phyloP scores from a whole-genome alignment of 176 grass and related monocot species.

The Oryza meridionalis region DNA sequence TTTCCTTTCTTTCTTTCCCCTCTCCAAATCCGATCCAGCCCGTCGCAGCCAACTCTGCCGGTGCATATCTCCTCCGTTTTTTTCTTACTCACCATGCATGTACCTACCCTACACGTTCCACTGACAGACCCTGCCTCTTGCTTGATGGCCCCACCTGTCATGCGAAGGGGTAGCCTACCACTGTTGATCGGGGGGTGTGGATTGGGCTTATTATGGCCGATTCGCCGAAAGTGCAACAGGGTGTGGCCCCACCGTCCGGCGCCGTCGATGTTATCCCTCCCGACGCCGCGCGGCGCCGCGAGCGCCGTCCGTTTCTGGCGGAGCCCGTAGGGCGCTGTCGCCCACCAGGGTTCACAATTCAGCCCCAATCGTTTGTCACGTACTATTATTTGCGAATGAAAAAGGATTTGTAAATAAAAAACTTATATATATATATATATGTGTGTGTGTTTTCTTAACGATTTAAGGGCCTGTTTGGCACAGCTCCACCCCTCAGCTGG shows the following conservation, averaged over 20 bases:
- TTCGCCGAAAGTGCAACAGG: not conserved
- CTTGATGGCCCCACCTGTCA: not conserved
- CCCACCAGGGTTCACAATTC: no score
- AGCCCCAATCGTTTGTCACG: no score
- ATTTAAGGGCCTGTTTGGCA: no score
- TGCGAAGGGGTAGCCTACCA: no score
- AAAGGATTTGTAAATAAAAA: no score
- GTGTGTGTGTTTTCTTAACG: fast-evolving
- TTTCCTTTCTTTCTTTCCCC: not conserved
- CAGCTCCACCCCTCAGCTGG: no score
- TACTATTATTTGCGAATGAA: no score
- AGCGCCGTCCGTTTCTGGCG: not conserved
- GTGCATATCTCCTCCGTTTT: not conserved
- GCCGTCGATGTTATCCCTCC: no score
- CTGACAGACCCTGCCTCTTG: not conserved
- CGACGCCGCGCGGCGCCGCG: not conserved
- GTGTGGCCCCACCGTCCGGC: not conserved
- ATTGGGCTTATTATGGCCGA: no score
- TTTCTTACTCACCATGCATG: not conserved
- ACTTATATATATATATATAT: no score
- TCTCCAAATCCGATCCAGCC: not conserved
- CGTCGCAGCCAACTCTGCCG: not conserved
- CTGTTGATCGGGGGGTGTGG: no score
- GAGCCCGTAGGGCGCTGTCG: not conserved
- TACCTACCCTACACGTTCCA: not conserved